Conservation (phyloP, 225 moss, liverwort and hornwort genomes). For the Marchantia polymorpha region DNA sequence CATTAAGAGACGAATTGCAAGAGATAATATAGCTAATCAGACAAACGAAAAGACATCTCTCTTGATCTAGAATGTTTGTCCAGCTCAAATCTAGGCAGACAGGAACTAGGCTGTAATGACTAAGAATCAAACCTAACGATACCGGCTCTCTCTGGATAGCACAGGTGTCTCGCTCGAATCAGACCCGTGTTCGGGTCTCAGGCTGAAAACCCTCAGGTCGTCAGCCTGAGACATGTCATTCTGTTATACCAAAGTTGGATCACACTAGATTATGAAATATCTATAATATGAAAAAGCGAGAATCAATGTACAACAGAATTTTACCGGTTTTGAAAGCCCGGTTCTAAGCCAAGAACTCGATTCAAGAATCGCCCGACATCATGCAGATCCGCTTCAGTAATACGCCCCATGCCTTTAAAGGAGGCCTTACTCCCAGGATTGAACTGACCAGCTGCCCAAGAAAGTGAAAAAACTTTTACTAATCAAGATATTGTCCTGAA, state of each 20-base stretch:
- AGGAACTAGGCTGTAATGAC: too few relatives aligned
- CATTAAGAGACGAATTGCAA: too few relatives aligned
- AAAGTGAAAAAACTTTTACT: not conserved
- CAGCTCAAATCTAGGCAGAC: too few relatives aligned
- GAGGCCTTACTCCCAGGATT: slow-evolving; percentile 53
- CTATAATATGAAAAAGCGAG: not conserved
- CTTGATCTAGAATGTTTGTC: too few relatives aligned
- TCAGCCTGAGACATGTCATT: too few relatives aligned
- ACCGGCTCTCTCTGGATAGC: too few relatives aligned
- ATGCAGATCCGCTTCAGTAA: slow-evolving; percentile 82
- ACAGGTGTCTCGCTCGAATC: too few relatives aligned
- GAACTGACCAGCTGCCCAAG: slow-evolving; percentile 25
- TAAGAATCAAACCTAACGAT: too few relatives aligned
- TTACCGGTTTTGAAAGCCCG: slow-evolving; percentile 80
- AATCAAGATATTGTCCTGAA: not conserved
- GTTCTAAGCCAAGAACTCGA: slow-evolving; percentile 83
- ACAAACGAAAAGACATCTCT: too few relatives aligned
- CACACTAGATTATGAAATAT: not conserved
- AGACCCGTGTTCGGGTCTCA: too few relatives aligned
- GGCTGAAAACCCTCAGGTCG: too few relatives aligned
- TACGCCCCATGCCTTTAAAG: slow-evolving; percentile 75
- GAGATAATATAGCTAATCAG: too few relatives aligned
- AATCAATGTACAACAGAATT: not conserved
- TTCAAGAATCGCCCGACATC: slow-evolving; percentile 97
- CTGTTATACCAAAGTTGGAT: not conserved